A percentile compares a stretch with the other conserved stretches of the same genome.
Conservation (phyloP, 176 grass and related monocot genomes). For the Avena eriantha region DNA sequence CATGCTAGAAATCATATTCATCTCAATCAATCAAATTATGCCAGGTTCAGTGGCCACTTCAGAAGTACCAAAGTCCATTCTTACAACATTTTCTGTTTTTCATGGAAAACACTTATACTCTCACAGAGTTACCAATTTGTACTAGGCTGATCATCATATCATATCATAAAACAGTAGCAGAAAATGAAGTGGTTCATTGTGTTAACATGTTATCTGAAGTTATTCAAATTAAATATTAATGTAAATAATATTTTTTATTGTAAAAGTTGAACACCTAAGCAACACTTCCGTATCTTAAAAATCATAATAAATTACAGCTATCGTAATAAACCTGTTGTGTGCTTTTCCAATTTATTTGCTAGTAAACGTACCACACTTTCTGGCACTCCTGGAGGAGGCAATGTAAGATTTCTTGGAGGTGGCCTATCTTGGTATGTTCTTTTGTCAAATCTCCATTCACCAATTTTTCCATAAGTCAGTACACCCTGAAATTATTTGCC, state of each 20-base stretch:
- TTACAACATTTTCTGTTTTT: neutral
- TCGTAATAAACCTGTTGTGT: neutral
- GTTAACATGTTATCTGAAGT: conserved; percentile 6
- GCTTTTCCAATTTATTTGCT: conserved; percentile 24
- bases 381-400: conserved; percentile 90
- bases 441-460: conserved; percentile 92
- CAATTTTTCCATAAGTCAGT: conserved; percentile 82
- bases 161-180: neutral
- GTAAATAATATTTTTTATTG: neutral
- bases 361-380: conserved; percentile 93
- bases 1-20: conserved; percentile 5
- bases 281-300: neutral
- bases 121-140: neutral
- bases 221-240: neutral
- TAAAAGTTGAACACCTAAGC: neutral
- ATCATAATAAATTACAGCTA: neutral
- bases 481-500: conserved; percentile 57
- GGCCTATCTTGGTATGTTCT: conserved; percentile 64
- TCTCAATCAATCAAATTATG: neutral
- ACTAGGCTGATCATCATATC: conserved; percentile 9
- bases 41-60: neutral
- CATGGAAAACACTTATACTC: neutral
- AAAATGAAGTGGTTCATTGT: neutral
- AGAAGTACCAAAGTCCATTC: conserved; percentile 1
- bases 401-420: conserved; percentile 84